Base-by-base conservation (phyloP, 164 flowering plant genomes). In the Cinnamomum chago region DNA sequence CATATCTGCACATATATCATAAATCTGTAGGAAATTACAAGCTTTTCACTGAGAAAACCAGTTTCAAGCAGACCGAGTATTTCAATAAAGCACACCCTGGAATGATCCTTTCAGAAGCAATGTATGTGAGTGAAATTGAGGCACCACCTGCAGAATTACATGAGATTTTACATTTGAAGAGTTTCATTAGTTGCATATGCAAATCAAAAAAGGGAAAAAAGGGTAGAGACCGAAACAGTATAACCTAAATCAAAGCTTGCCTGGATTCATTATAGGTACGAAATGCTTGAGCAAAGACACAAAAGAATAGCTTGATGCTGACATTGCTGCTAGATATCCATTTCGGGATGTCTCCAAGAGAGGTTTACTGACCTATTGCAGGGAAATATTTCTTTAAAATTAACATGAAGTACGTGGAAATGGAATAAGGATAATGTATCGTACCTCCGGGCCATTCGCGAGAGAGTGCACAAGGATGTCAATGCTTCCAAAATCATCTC, bases 381-480 rank as follows among this genome's bases (percentile, higher is more conserved):
- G 27, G 67, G 17, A 64, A 40, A 7, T 40, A 40, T 40, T 40
- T 40, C 47, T 40, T 40, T 40, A 40, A 40, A 55, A 55, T 55
- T 55, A 20, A 20, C 60, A 52, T 55, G 12, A 55, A 15, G 60
- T 18, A 55, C 5, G 7, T 13, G 60, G 6, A 55, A 24, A 64
- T 25, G 23, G 15, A 15, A 64, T 23, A 64, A 13, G 67, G 12
- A 25, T 23, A 23, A 23, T 60, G 28, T 22, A 10, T 11, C 3
- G 67, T 64, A 95, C 98, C 92, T 93, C 99, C 65, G 98, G 99
- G 18, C 99, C 97, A 85, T 95, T 95, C 35, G 97, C 99, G 76
- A 95, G 96, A 47, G 99, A 95, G 72, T 95, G 99, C 75, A 95
- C 99, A 75, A 95, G 99, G 75, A 95, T 92, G 83, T 95, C 98